Evolutionary conservation across 805 yeast species (phyloP), one percentile per base, ranked within the genome.

Genomic region (Zygotorulaspora florentina): DNA sequence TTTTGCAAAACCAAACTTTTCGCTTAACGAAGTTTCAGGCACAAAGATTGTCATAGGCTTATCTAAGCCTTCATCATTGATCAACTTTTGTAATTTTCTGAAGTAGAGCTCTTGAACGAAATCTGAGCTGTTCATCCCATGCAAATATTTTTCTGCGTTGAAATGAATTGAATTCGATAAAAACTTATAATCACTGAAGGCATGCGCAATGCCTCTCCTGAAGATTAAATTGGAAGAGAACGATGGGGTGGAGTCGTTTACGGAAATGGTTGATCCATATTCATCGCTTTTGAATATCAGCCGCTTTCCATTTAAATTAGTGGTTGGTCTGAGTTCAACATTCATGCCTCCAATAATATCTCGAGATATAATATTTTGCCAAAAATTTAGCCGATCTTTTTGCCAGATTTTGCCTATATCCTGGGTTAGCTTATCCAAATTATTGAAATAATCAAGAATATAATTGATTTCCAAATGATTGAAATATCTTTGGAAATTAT

Each of bases 41-140:
- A 87, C 70, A 44, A 90, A 77, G 1, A 90, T 69, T 0, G 95
- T 84, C 17, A 52, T 39, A 13, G 53, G 47, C 57, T 81, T 85
- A 23, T 74, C 68, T 0, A 64, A 27, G 0, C 71, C 59, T 1
- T 66, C 55, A 28, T 83, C 80, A 44, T 81, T 83, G 13, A 90
- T 75, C 39, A 87, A 64, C 36, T 73, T 50, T 2, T 70, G 65
- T 15, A 87, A 64, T 10, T 76, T 73, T 47, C 89, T 75, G 43
- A 86, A 76, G 36, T 77, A 70, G 12, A 87, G 53, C 55, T 87
- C 95, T n/a, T 76, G 73, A 5, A 86, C 90, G 60, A 87, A 80
- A 23, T 71, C 71, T 2, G 82, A 70, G 41, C 79, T 80, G 47
- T 80, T 75, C 36, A 81, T 59, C 0, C 86, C 88, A 42, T 77